Conservation (phyloP, 2,329 filamentous ascomycete genomes). For the Cercospora zeae-maydis region DNA sequence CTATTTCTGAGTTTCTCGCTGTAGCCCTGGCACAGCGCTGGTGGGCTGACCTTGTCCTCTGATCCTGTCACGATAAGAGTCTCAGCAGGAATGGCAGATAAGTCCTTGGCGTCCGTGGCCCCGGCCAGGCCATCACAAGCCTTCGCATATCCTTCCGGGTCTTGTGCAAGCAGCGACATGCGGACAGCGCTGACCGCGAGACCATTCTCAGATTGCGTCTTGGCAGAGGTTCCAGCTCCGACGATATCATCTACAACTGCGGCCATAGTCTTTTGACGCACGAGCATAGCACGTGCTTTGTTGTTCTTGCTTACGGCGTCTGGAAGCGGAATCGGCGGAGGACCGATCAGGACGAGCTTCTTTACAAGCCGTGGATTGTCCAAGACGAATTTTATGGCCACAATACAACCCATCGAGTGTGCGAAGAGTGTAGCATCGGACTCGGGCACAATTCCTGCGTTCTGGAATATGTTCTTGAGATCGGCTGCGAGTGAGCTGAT, state of each 20-base stretch:
- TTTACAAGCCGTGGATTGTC: slow-evolving; percentile 41
- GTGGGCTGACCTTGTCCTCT: slow-evolving; percentile 46
- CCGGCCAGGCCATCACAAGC: slow-evolving; percentile 49
- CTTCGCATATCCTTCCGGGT: slow-evolving; percentile 56
- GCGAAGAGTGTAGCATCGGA: slow-evolving; percentile 45
- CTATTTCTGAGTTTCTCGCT: slow-evolving; percentile 29
- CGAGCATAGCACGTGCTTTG: slow-evolving; percentile 40
- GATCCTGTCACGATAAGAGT: slow-evolving; percentile 45
- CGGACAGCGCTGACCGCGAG: slow-evolving; percentile 44
- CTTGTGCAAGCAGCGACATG: slow-evolving; percentile 47
- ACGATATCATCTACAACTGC: slow-evolving; percentile 43
- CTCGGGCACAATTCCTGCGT: slow-evolving; percentile 30
- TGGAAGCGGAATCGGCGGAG: slow-evolving; percentile 47
- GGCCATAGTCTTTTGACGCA: slow-evolving; percentile 46
- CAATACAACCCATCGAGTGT: slow-evolving; percentile 52
- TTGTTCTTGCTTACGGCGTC: slow-evolving; percentile 34
- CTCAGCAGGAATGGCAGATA: slow-evolving; percentile 33
- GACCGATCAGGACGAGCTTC: slow-evolving; percentile 49
- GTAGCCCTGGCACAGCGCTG: slow-evolving; percentile 37
- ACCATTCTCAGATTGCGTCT: slow-evolving; percentile 40
- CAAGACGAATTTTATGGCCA: slow-evolving; percentile 46
- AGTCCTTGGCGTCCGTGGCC: slow-evolving; percentile 35
- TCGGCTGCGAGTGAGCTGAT: slow-evolving; percentile 44
- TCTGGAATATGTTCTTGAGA: slow-evolving; percentile 40
- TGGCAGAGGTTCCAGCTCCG: slow-evolving; percentile 38